Evolutionary conservation across 208 protist species (phyloP), one percentile per base, ranked within the genome.

Genomic region (Herpetomonas samuelpessoai): DNA sequence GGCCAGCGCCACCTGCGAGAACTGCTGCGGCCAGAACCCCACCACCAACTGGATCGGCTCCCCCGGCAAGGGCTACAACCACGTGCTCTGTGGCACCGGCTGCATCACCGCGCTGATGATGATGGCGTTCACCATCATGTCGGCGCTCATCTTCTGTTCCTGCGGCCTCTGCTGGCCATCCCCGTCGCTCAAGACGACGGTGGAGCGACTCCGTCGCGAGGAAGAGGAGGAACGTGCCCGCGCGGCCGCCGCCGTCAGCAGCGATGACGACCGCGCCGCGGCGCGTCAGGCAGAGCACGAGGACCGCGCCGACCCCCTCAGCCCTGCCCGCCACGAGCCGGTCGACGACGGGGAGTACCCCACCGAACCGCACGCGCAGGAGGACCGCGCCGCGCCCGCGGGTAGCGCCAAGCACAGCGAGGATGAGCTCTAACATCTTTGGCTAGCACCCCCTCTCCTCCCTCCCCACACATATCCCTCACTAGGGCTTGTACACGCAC

Each of bases 81-180:
- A 78, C 62, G 65, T 65, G 25, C 66, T 81, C 21, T 84, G 78
- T 58, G 75, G 78, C 41, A 68, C 48, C 3, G 78, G 74, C 57
- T 84, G 78, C 62, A 71, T 71, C 31, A 62, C 74, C 16, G 61
- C 44, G n/a, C 60, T 84, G 46, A 50, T 84, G 56, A 62, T 84
- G 61, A 71, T 72, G 21, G 59, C 65, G 48, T 81, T 84, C 46
- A 66, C 51, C 0, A 6, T 74, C 24, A 30, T 78, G 22, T 68
- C 70, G 22, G 41, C 54, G 24, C 52, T 50, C 21, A 62, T 78
- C 52, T 77, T 80, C 31, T 44, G 76, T 19, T 48, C 47, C 6
- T 84, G 78, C 59, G 50, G 74, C 41, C 72, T 52, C 70, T 81
- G 60, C 71, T 81, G 72, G 65, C 72, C 73, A 46, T 69, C 74